Evolutionary conservation across 129 eudicot species (phyloP).

Genomic region (Lactuca saligna): DNA sequence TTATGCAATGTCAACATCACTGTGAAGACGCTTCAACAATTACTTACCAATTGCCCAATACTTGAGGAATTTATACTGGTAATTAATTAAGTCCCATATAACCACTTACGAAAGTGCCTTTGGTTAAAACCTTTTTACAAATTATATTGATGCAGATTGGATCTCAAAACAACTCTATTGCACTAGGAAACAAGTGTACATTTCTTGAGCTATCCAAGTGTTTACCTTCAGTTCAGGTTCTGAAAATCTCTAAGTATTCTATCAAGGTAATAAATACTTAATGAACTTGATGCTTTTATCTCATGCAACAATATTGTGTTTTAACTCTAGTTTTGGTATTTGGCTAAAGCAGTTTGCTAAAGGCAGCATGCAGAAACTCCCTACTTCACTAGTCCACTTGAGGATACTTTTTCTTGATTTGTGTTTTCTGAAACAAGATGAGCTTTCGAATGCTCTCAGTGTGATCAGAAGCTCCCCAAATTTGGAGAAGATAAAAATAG

Average conservation of each 20-base stretch:
- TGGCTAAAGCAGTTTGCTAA: background rate
- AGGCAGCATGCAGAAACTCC: constrained; percentile 2
- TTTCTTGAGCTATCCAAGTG: background rate
- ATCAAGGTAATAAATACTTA: background rate
- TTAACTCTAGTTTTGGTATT: background rate
- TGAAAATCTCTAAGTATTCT: background rate
- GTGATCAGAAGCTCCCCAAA: too few relatives aligned
- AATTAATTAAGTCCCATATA: constrained; percentile 9
- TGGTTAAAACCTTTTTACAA: background rate
- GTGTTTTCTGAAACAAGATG: too few relatives aligned
- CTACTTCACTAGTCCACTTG: background rate
- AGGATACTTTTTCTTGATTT: too few relatives aligned
- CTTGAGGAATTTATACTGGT: constrained; percentile 18
- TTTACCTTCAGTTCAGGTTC: too few relatives aligned
- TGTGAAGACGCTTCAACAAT: constrained; percentile 6
- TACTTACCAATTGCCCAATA: constrained; percentile 29
- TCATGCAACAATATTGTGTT: background rate
- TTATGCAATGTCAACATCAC: background rate
- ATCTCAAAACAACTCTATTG: background rate
- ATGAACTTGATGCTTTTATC: background rate
- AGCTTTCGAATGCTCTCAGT: too few relatives aligned
- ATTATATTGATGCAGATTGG: background rate
- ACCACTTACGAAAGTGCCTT: background rate
- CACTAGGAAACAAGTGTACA: background rate
- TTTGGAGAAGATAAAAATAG: too few relatives aligned